Percentiles rank a stretch among this genome's conserved stretches.
These are phyloP conservation scores for Arthromyces matolae DNA, from an alignment of 768 basidiomycete genomes.

Conservation along the genomic window DNA sequence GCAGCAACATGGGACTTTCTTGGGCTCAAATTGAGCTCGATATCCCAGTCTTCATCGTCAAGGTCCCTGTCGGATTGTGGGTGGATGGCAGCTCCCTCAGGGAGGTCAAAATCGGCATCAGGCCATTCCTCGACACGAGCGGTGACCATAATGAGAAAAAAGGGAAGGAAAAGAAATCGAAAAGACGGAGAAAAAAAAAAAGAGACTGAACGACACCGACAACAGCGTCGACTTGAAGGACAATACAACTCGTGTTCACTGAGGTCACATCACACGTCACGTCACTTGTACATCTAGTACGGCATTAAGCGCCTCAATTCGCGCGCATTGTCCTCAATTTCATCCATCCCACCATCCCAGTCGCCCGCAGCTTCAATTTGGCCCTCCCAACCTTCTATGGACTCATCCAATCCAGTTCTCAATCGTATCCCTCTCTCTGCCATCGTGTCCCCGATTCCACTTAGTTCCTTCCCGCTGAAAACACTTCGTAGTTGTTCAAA, in stretches of 20 bases:
- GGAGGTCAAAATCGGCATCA: slow-evolving; percentile 83
- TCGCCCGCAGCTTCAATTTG: slow-evolving; percentile 28
- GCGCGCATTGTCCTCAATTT: slow-evolving; percentile 57
- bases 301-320: slow-evolving; percentile 63
- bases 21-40: slow-evolving; percentile 68
- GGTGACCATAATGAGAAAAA: slow-evolving; percentile 44
- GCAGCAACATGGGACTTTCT: slow-evolving; percentile 40
- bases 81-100: slow-evolving; percentile 68
- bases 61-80: slow-evolving; percentile 63
- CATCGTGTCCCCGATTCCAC: slow-evolving; percentile 67
- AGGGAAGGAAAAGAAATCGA: slow-evolving; percentile 14
- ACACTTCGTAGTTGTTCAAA: slow-evolving; percentile 66
- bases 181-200: not conserved
- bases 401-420: slow-evolving; percentile 58
- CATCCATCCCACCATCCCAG: slow-evolving; percentile 36
- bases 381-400: slow-evolving; percentile 41
- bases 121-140: slow-evolving; percentile 80
- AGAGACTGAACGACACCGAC: slow-evolving; percentile 12
- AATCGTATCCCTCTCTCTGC: slow-evolving; percentile 69
- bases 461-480: slow-evolving; percentile 59
- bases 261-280: slow-evolving; percentile 19
- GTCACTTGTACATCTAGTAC: slow-evolving; percentile 36
- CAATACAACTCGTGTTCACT: slow-evolving; percentile 28
- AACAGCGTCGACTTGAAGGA: too few relatives aligned
- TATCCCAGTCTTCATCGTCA: slow-evolving; percentile 76